Base-by-base conservation (phyloP, 805 yeast species). In the Pichia sporocuriosa region DNA sequence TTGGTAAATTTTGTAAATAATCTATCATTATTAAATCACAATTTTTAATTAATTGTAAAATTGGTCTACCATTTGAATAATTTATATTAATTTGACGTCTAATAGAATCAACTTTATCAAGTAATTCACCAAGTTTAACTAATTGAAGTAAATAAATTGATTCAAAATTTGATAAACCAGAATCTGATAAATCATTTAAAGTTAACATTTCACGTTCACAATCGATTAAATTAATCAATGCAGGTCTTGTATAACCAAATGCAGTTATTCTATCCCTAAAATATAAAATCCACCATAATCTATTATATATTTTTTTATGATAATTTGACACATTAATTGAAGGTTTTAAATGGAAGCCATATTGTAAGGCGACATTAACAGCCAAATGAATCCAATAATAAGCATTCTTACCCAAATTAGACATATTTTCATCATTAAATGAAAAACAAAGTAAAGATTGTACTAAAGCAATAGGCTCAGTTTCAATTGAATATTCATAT, bases 311-410 rank as follows among this genome's bases (percentile, higher is more conserved):
- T 19, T 40, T 43, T 24, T 44, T 49, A 65, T 37, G 59, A 42
- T 56, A 54, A 2, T 15, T 21, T 3, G 49, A 17, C 20, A 48
- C 20, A 23, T 25, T 25, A 6, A 19, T 21, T 5, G 36, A 40
- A 22, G 52, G 39, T 35, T 48, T 74, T 53, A 86, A 66, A 55
- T 84, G 88, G 49, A 84, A 68, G 2, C 90, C 90, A 57, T 76
- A 77, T 19, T 87, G 85, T 54, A 81, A 88, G 2, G 89, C 90
- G 42, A 81, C 66, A 11, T 78, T 72, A 33, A 82, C 69, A 1
- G 86, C 90, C 4, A 78, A 74, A 35, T 83, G 68, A 6, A 81
- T 74, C 94, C 93, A 84, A 57, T 80, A 81, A 55, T 72, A 82
- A 4, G 79, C 75, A 56, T 81, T 83, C 38, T 80, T 78, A 27